Percentiles rank a stretch among this genome's conserved stretches.
Evolutionary conservation across 345 rosid species (phyloP).

Genomic region (Citrus mangshanensis): DNA sequence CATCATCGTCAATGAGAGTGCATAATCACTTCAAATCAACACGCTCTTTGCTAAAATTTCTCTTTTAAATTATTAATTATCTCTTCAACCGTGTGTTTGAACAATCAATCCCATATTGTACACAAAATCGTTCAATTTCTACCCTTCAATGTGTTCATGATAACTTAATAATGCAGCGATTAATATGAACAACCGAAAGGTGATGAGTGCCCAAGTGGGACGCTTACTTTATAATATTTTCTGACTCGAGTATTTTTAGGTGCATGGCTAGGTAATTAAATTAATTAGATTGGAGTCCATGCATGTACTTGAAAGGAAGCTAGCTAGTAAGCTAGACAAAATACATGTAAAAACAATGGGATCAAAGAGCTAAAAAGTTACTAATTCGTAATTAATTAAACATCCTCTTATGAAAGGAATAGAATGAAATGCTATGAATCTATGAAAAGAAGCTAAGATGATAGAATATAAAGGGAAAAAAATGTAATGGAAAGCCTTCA

Average conservation of each 20-base stretch:
- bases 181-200: neutral
- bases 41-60: neutral
- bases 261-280: neutral
- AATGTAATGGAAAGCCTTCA: neutral
- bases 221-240: neutral
- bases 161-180: neutral
- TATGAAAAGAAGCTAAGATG: neutral
- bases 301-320: slow-evolving; percentile 6
- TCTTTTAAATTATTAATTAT: neutral
- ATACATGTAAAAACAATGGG: neutral
- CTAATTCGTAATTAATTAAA: neutral
- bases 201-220: neutral
- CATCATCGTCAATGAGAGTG: neutral
- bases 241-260: neutral
- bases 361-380: neutral
- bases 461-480: too few species aligned
- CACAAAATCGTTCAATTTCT: neutral
- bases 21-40: neutral
- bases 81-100: neutral
- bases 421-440: neutral
- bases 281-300: slow-evolving; percentile 7
- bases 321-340: neutral
- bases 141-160: neutral
- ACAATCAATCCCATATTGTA: neutral
- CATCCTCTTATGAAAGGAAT: neutral